These are phyloP conservation scores for Anacardium occidentale DNA, from an alignment of 345 rosid species.

Conservation along the genomic window DNA sequence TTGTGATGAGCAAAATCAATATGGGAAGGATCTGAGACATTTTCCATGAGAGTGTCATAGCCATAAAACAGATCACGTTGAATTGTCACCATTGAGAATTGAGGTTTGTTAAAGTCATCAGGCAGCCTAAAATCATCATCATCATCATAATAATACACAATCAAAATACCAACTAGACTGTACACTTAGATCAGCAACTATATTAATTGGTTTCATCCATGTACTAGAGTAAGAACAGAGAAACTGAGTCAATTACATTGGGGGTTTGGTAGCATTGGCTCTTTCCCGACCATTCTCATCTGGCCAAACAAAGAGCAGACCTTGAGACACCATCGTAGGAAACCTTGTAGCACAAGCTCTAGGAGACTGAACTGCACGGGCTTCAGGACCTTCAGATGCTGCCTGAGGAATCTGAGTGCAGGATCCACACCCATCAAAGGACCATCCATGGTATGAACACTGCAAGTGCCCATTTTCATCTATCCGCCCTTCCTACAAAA, in stretches of 20 bases:
- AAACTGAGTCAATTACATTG: conserved; percentile 44
- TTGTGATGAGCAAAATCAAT: conserved; percentile 97
- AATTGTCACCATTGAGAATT: conserved; percentile 82
- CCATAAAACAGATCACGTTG: conserved; percentile 92
- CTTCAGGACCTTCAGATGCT: conserved; percentile 85
- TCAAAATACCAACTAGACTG: not conserved
- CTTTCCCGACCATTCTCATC: conserved; percentile 85
- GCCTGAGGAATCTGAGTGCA: conserved; percentile 93
- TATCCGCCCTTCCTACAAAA: conserved; percentile 78
- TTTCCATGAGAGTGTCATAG: conserved; percentile 94
- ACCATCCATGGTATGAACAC: conserved; percentile 99
- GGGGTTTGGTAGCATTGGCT: conserved; percentile 72
- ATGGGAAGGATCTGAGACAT: conserved; percentile 98
- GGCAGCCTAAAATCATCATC: conserved; percentile 61
- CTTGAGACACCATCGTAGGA: conserved; percentile 91
- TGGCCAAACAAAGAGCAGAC: conserved; percentile 97
- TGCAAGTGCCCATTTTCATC: conserved; percentile 97
- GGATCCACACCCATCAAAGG: conserved; percentile 84
- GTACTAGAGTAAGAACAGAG: conserved; percentile 11
- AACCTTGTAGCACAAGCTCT: conserved; percentile 78
- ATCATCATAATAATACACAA: not conserved
- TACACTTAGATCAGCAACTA: not conserved
- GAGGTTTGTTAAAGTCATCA: conserved; percentile 79
- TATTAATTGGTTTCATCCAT: not conserved
- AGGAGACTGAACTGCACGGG: conserved; percentile 75